Evolutionary conservation across 768 basidiomycete species (phyloP), one percentile per base, ranked within the genome.

Genomic region (Phlebiopsis flavidoalba): DNA sequence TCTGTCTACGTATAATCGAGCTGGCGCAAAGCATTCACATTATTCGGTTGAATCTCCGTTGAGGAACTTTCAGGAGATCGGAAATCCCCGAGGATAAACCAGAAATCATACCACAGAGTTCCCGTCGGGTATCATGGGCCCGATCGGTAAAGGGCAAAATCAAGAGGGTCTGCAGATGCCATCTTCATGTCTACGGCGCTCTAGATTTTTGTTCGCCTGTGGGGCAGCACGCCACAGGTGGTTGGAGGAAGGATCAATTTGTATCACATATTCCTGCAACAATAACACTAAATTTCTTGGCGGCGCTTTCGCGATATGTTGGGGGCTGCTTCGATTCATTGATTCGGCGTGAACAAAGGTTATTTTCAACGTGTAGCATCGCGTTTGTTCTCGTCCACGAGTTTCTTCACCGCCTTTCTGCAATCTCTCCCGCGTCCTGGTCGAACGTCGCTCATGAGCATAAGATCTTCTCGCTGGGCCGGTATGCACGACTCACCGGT

Each of bases 381-480:
- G 59, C 57, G 64, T 86, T n/a, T 85, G 61, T 77, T 82, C 63
- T 78, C 76, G 57, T 87, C 84, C 0, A 87, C 85, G 22, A 85
- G 70, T 11, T 66, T 64, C 69, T 83, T 85, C 15, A 87, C 85
- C 0, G 78, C 71, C 48, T 71, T n/a, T n/a, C 64, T 7, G 83
- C 82, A 33, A 82, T 79, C 63, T 80, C 76, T 5, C 83, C 79
- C 0, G 83, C 81, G 19, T 78, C 83, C 82, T 85, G 17, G 55
- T 22, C 24, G 31, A 10, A 31, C 15, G n/a, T 40, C 24, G 10
- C 5, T 15, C 15, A 15, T 12, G 1, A 35, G 26, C 5, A 11
- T 10, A 26, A 53, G 5, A 37, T 8, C 64, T 8, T 8, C 40
- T 12, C 3, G 40, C 40, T 35, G 35, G 37, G 26, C 53, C 49